A percentile compares a stretch with the other conserved stretches of the same genome.
Evolutionary conservation across 257 asterid species (phyloP).

Genomic region (Nicotiana undulata): DNA sequence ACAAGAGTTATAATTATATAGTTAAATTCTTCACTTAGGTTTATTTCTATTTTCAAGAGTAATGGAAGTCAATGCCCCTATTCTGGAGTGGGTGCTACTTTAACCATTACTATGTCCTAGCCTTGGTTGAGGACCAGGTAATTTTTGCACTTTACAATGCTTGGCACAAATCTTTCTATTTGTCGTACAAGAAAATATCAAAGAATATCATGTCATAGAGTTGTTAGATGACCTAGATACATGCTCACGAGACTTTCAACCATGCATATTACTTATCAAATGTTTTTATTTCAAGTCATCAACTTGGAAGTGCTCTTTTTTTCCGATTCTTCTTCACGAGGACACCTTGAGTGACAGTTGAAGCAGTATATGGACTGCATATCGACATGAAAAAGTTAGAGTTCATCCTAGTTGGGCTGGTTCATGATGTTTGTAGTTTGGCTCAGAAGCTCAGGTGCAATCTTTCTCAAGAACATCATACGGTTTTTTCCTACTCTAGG

Average conservation of each 20-base stretch:
- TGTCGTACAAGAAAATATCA: neutral
- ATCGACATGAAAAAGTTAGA: no score
- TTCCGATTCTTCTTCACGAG: neutral
- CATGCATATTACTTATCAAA: neutral
- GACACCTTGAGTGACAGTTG: neutral
- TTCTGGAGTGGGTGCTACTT: neutral
- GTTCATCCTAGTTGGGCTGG: no score
- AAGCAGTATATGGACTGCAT: no score
- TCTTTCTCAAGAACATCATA: no score
- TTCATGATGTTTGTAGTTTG: no score
- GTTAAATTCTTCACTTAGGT: no score
- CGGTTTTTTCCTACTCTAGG: no score
- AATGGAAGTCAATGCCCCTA: neutral
- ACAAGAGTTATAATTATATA: no score
- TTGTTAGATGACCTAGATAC: constrained; percentile 1
- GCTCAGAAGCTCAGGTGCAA: no score
- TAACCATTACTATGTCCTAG: neutral
- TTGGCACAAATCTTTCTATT: neutral
- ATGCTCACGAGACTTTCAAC: neutral
- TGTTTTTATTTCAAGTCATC: neutral
- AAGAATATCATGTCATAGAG: neutral
- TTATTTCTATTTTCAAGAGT: no score
- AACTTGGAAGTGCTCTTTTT: neutral
- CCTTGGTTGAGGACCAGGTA: neutral
- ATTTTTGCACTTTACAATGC: neutral